Evolutionary conservation across 78 protist species (phyloP), one percentile per base, ranked within the genome.

Genomic region (Dictyostelium citrinum): DNA sequence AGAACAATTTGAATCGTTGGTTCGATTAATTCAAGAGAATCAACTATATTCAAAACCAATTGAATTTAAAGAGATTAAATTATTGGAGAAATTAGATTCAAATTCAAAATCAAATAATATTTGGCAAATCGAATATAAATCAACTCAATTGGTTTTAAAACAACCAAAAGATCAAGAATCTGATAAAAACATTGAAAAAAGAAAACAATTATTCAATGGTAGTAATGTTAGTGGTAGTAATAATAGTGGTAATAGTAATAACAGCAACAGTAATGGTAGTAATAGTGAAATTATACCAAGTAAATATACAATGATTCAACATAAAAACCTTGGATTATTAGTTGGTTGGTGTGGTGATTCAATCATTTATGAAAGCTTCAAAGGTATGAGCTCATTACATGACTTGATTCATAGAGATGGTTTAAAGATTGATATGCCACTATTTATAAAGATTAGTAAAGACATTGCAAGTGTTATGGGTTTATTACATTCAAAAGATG

Each of bases 361-460:
- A 33, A 70, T 70, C 17, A 33, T 70, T 14, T 70, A 12, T 14
- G 90, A 82, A 39, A 41, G 72, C 24, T 41, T 82, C 14, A 72
- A 82, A 31, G 77, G 61, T 41, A 37, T 39, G 35, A 82, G n/a
- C 67, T 41, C 22, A 33, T 16, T 83, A 24, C 58, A 71, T 49
- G 81, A 71, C 9, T 22, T 83, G 20, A 61, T 83, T 33, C 75
- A 68, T 20, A 67, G 37, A 31, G 90, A 83, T 71, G 33, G 45
- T 9, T 39, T 70, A 4, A 67, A 43, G 31, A 71, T 83, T 29
- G 90, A 83, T 6, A 83, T 83, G 90, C 31, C 90, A 45, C 17
- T 49, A 1, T 83, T 83, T 35, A 31, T 83, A 31, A 83, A 83
- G 68, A 83, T 83, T 29, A 80, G 61, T 33, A 83, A 70, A 8